phyloP scores from a whole-genome alignment of 768 basidiomycete species.

The Tricholoma hemisulphureum region DNA sequence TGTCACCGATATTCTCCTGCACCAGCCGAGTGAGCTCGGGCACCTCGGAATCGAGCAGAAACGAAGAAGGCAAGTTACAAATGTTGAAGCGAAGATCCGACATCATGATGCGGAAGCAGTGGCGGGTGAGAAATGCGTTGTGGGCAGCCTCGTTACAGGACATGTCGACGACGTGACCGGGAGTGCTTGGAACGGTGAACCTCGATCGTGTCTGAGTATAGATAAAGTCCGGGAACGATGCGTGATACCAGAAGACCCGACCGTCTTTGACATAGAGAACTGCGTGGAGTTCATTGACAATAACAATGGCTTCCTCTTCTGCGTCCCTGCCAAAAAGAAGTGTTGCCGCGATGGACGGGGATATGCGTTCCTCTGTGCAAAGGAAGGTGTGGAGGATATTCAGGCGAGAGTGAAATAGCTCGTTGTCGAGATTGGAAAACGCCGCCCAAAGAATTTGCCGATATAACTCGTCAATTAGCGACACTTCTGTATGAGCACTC shows the following conservation, averaged over 20 bases:
- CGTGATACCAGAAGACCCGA: conserved; percentile 19
- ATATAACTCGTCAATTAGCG: too few relatives aligned
- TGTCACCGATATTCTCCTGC: conserved; percentile 4
- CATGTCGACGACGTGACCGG: conserved; percentile 6
- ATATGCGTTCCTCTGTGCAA: conserved; percentile 17
- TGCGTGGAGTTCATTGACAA: conserved; percentile 16
- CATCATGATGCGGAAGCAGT: conserved; percentile 22
- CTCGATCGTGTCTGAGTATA: too few relatives aligned
- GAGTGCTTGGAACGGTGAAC: too few relatives aligned
- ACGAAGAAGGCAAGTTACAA: conserved; percentile 17
- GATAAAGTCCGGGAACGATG: conserved; percentile 23
- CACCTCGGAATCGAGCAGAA: conserved; percentile 13
- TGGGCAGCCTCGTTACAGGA: conserved; percentile 11
- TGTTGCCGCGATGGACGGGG: conserved; percentile 10
- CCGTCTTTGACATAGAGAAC: conserved; percentile 18
- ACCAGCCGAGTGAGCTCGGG: conserved; percentile 1
- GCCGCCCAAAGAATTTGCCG: too few relatives aligned
- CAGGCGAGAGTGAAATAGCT: conserved; percentile 6
- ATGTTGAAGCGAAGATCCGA: conserved; percentile 20
- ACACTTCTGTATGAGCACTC: too few relatives aligned
- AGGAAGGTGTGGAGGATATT: conserved; percentile 21
- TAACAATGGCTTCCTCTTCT: background rate
- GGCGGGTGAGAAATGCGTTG: conserved; percentile 8
- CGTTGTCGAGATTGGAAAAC: conserved; percentile 10
- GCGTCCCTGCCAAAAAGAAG: conserved; percentile 3